Conservation (phyloP, 2,329 filamentous ascomycete genomes). For the Dothistroma septosporum region DNA sequence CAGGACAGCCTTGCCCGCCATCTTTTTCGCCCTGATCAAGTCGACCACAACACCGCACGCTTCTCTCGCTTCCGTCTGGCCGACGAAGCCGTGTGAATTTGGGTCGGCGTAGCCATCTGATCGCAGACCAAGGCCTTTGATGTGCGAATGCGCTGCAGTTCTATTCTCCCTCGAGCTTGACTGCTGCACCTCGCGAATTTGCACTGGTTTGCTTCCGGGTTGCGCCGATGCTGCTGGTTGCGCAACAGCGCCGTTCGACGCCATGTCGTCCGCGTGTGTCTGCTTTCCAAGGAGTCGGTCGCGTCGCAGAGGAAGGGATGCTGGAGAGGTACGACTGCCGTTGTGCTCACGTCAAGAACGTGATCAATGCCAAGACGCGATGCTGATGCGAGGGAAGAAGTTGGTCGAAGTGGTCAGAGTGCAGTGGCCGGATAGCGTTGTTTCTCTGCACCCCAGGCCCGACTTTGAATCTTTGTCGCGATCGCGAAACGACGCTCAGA, state of each 20-base stretch:
- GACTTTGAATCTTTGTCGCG: neutral
- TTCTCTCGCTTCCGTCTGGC: constrained; percentile 85
- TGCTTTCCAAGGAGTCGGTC: neutral
- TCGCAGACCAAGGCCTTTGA: constrained; percentile 87
- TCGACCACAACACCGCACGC: constrained; percentile 95
- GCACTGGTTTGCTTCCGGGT: constrained; percentile 31
- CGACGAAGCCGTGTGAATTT: constrained; percentile 78
- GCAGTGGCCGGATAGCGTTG: neutral
- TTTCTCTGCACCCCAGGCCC: neutral
- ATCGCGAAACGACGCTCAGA: neutral
- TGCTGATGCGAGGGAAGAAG: neutral
- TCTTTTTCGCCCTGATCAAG: constrained; percentile 91
- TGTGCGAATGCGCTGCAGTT: constrained; percentile 95
- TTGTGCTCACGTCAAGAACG: neutral
- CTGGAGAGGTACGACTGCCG: neutral
- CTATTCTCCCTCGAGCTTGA: constrained; percentile 70
- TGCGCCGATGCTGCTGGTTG: constrained; percentile 24
- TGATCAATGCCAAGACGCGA: neutral
- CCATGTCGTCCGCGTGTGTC: constrained; percentile 14
- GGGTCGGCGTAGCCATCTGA: constrained; percentile 80
- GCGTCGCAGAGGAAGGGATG: neutral
- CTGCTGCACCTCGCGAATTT: constrained; percentile 36
- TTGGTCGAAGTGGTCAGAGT: neutral
- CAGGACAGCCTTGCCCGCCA: constrained; percentile 90
- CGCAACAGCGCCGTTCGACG: constrained; percentile 25